Conservation (phyloP, 2,329 filamentous ascomycete species). For the Aurifilum marmelostoma region DNA sequence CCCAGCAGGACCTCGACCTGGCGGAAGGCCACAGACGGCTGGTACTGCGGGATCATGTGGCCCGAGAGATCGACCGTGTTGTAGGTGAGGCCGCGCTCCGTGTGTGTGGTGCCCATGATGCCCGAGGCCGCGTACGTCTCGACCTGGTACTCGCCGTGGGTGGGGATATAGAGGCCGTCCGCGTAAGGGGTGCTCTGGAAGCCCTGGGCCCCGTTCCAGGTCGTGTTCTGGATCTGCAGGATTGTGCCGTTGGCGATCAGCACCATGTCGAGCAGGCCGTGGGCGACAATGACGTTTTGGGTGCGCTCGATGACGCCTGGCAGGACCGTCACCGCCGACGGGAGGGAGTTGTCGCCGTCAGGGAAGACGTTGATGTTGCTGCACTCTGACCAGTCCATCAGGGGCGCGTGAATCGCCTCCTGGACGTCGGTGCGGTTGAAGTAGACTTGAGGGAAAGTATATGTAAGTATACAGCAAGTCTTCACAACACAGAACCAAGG, state of each 20-base stretch:
- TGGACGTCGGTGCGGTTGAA: slow-evolving; percentile 75
- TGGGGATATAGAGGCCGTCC: slow-evolving; percentile 68
- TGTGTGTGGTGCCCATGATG: slow-evolving; percentile 69
- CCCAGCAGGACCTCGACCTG: slow-evolving; percentile 78
- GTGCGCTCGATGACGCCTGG: slow-evolving; percentile 72
- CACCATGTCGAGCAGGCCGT: slow-evolving; percentile 69
- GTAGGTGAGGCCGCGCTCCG: slow-evolving; percentile 77
- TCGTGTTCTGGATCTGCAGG: slow-evolving; percentile 75
- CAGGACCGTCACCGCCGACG: slow-evolving; percentile 40
- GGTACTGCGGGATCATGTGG: slow-evolving; percentile 71
- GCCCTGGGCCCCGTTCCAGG: slow-evolving; percentile 69
- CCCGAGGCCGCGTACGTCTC: slow-evolving; percentile 62
- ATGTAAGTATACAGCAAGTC: not conserved
- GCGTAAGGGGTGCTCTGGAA: slow-evolving; percentile 60
- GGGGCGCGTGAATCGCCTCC: slow-evolving; percentile 39
- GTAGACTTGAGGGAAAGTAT: slow-evolving; percentile 51
- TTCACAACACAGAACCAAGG: too few relatives aligned
- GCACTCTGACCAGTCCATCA: slow-evolving; percentile 60
- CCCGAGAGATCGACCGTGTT: slow-evolving; percentile 66
- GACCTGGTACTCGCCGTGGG: slow-evolving; percentile 51
- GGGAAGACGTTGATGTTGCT: slow-evolving; percentile 44
- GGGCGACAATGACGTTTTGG: slow-evolving; percentile 70
- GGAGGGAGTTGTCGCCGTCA: slow-evolving; percentile 33
- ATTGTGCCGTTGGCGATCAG: slow-evolving; percentile 69
- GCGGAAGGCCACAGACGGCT: slow-evolving; percentile 68